Conservation (phyloP, 345 rosid species). For the Hibiscus syriacus region DNA sequence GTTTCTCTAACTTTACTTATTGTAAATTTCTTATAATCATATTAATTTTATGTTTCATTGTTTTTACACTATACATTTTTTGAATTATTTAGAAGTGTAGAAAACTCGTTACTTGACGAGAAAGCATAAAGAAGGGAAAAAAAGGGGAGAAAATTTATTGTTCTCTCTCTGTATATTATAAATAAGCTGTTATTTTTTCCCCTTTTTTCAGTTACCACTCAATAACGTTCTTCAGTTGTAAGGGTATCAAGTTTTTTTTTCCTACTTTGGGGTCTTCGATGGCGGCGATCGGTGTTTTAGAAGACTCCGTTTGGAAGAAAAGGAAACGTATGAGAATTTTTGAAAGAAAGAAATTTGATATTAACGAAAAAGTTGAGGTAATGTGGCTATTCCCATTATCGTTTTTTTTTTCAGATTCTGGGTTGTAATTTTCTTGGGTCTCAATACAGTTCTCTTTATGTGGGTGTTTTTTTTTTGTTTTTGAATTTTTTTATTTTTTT, state of each 20-base stretch:
- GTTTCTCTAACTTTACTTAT: no score
- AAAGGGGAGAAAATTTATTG: no score
- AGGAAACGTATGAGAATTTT: not conserved
- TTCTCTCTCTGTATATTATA: no score
- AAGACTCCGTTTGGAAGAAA: constrained; percentile 16
- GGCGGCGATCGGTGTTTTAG: not conserved
- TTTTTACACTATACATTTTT: no score
- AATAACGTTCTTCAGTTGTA: no score
- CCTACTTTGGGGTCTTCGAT: not conserved
- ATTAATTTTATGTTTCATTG: no score
- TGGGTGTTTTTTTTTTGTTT: not conserved
- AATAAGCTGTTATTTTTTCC: no score
- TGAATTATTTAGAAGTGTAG: no score
- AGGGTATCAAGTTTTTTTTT: not conserved
- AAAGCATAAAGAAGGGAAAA: not conserved
- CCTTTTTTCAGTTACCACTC: no score
- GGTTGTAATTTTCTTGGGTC: not conserved
- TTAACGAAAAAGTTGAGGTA: constrained; percentile 27
- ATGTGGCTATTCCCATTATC: not conserved
- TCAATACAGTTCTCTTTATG: not conserved
- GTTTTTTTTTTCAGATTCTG: not conserved
- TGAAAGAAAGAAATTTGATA: constrained; percentile 21
- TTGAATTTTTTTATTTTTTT: no score
- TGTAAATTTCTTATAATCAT: no score
- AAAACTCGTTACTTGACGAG: not conserved